Evolutionary conservation across 2,329 filamentous ascomycete species (phyloP), one percentile per base, ranked within the genome.

Genomic region (Lanzia echinophila): DNA sequence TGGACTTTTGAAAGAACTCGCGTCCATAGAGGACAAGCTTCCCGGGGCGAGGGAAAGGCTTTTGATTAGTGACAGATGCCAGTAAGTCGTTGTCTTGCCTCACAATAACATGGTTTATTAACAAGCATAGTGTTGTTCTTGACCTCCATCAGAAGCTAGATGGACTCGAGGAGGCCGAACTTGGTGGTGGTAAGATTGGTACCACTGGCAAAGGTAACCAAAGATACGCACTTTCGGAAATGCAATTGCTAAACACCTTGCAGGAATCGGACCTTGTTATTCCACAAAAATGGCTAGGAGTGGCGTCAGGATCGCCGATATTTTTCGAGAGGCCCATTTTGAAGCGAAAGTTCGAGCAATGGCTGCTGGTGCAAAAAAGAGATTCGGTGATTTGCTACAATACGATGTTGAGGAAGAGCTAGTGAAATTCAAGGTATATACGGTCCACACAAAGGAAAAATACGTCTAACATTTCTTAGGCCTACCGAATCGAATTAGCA

Each of bases 341-440:
- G 86, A 88, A 70, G 65, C 70, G 39, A 87, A 86, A 69, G 71
- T 90, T 42, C 76, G 83, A 39, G 71, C 73, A 22, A 71, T 90
- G 46, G 84, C 79, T 8, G 62, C 70, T 6, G 82, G 79, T n/a
- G 87, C 79, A 71, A 77, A 82, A 72, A 83, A 85, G 72, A 75
- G 84, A 49, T 90, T 82, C 62, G 86, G 86, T 7, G 79, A 86
- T 60, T 70, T 87, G 24, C 70, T 86, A 52, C 67, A 81, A 59
- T 81, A 82, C 67, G 82, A 90, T 58, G 76, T 84, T 6, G 84
- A 90, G 61, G 82, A 83, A 33, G 87, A 90, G 71, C 78, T 90
- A 59, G 68, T 67, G 17, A 73, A 74, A 39, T 88, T 84, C 70
- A 75, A 80, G 65, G 50, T 52, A 52, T 44, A 13, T 13, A 13